Evolutionary conservation across 805 yeast genomes (phyloP), one percentile per base, ranked within the genome.

Genomic region (Suhomyces pyralidae): DNA sequence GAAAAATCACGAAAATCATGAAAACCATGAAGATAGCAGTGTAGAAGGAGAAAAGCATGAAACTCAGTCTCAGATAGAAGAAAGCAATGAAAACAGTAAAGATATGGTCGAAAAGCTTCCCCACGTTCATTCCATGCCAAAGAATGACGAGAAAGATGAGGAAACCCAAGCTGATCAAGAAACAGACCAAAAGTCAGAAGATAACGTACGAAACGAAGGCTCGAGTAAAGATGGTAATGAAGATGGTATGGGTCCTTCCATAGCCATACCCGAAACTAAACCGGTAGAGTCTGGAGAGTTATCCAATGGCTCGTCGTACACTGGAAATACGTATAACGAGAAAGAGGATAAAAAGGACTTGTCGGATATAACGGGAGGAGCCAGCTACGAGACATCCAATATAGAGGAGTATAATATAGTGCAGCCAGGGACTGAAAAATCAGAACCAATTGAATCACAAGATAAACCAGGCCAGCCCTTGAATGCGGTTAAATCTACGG

Each of bases 361-460:
- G 7, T 51, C 52, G 14, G 61, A 60, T 42, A 36, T 59, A 5
- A 53, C 59, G 2, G 59, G 59, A 19, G 50, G 46, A 9, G 30
- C 40, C 3, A 57, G 51, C 25, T 50, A 48, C 17, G 55, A 55
- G 45, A 49, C 36, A 2, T 48, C 62, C 4, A 56, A 60, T 2
- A 58, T 61, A 1, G 68, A 63, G 49, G 63, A 63, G 42, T 64
- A 17, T 8, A 28, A 32, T 19, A 19, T 30, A 19, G 24, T 6
- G 8, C 14, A 25, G 5, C 22, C 30, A 9, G 7, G 9, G 9
- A n/a, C n/a, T n/a, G 12, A 26, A 8, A 1, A 26, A 9, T 9
- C 28, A 26, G 28, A n/a, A n/a, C n/a, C n/a, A n/a, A n/a, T n/a
- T n/a, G n/a, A n/a, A n/a, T n/a, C n/a, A n/a, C n/a, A n/a, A n/a